Base-by-base conservation (phyloP, 305 asterid genomes). In the Stenogyne calaminthoides region DNA sequence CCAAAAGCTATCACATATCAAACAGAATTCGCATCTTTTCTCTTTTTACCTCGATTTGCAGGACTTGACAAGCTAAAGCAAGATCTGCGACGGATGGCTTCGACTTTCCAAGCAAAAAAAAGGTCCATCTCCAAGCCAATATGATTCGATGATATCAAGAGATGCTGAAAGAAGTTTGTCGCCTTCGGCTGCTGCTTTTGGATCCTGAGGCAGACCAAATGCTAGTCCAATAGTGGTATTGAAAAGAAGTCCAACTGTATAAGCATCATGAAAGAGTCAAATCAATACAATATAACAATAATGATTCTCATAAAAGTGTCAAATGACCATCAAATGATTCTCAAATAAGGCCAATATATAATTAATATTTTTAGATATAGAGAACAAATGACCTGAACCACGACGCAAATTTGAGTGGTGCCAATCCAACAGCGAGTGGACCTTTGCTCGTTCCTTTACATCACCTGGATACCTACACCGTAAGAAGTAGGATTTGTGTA, bases 11-110 rank as follows among this genome's bases (percentile, higher is more conserved):
- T 25, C 6, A 29, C 49, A 14, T 16, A 18, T 3, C 7, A 29
- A 54, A 63, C 7, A 76, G 40, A 60, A 27, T 54, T 34, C 19
- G 29, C n/a, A 0, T 46, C 67, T 52, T 8, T 9, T 71, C 14
- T 12, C 6, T 56, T 9, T n/a, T 71, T 86, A 91, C 98, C 97
- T 91, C 87, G 60, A 91, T 87, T 75, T 89, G 92, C 89, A 78
- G 84, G 80, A 93, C 70, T 79, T 89, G 97, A 81, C 97, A 91
- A 56, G 74, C 93, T 73, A 93, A 73, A 67, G 90, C 81, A 65
- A 93, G 83, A 84, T 93, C 98, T 4, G 97, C 96, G 25, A 91
- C 86, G 64, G 98, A 84, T 54, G 97, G 98, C 73, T 88, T 81
- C 15, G 82, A 70, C 69, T 79, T 82, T 70, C 97, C 98, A 18